phyloP scores from a whole-genome alignment of 768 basidiomycete species.

The Mycena capillaripes region DNA sequence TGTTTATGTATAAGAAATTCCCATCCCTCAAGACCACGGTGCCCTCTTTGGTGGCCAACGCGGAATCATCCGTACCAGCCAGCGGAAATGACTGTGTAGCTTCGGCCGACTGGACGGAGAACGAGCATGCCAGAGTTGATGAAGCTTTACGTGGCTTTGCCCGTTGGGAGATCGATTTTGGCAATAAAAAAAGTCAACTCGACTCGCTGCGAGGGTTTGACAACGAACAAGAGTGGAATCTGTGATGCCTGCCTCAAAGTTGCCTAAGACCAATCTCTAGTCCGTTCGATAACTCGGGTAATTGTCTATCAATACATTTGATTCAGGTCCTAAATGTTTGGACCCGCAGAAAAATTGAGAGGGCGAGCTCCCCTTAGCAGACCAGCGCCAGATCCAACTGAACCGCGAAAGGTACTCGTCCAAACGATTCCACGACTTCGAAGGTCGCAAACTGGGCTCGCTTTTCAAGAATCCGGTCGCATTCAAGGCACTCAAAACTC shows the following conservation, averaged over 20 bases:
- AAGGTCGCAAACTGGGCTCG: not conserved
- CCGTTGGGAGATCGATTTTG: conserved; percentile 18
- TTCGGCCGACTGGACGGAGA: conserved; percentile 2
- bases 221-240: conserved; percentile 4
- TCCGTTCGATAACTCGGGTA: not conserved
- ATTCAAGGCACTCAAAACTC: conserved; percentile 8
- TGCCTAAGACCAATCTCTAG: not conserved
- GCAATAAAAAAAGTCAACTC: not conserved
- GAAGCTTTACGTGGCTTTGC: not conserved
- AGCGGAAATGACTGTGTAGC: not conserved
- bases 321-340: not conserved
- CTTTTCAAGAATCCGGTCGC: conserved; percentile 9
- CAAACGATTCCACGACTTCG: not conserved
- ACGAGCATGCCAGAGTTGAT: not conserved
- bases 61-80: not conserved
- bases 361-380: not conserved
- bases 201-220: conserved; percentile 19
- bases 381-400: not conserved
- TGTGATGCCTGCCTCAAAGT: conserved; percentile 15
- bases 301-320: no score
- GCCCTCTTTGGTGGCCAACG: no score
- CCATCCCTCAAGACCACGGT: no score
- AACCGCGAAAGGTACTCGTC: not conserved
- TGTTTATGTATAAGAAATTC: conserved; percentile 13
- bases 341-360: conserved; percentile 12